Base-by-base conservation (phyloP, 345 rosid species). In the Brassica nigra region DNA sequence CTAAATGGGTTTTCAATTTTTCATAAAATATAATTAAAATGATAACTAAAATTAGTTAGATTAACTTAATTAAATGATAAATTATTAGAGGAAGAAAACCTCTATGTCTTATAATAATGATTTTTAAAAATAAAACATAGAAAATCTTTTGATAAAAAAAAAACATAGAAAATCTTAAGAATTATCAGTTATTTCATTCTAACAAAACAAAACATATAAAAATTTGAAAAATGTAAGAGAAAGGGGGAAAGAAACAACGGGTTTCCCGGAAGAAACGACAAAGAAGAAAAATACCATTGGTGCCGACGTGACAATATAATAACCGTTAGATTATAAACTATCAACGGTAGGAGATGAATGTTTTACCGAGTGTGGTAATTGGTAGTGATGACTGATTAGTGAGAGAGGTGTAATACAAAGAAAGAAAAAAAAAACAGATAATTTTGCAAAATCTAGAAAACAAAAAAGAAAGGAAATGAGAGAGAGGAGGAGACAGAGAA, bases 221-320 rank as follows among this genome's bases (percentile, higher is more conserved):
- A 12, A 58, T 37, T 47, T 49, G 59, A 66, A 49, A 2, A 20
- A 73, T 42, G 47, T 16, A n/a, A 71, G 69, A 42, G 49, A 59
- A 42, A 58, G 18, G 8, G 5, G 39, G 6, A 69, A 28, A 34
- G 11, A 65, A 15, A 11, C 12, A 36, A 66, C 81, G 91, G 81
- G 84, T 85, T 87, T 86, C 77, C 80, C 80, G 88, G 95, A 82
- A 59, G 75, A 80, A 84, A 86, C 74, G 77, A 77, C 70, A 76
- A 74, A 42, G 31, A 74, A 28, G 62, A 61, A 61, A 61, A 42
- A 37, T 66, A 68, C 79, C 33, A 39, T 59, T 55, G n/a, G 2
- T 5, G n/a, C 55, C 28, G 71, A 84, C 90, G 90, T 86, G 90
- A 75, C 68, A 3, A 23, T 0, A 0, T 0, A 11, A 0, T 0